Percentiles rank a stretch among this genome's conserved stretches.
These are phyloP conservation scores for Cyberlindnera samutprakarnensis DNA, from an alignment of 805 yeast species.

Conservation along the genomic window DNA sequence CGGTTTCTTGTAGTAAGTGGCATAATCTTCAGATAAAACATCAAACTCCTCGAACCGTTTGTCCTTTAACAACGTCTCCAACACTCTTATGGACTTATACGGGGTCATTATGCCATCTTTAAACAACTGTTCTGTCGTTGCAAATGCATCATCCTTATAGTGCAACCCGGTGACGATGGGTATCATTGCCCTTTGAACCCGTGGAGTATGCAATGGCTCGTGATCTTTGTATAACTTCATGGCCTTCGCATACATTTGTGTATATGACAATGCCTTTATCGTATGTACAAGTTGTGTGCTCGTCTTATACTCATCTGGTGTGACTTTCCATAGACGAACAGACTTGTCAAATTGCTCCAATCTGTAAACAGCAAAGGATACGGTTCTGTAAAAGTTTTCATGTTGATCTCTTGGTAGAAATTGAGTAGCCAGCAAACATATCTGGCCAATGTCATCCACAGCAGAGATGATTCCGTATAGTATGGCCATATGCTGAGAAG, in stretches of 20 bases:
- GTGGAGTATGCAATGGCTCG: slow-evolving; percentile 1
- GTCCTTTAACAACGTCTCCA: background rate
- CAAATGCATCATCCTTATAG: slow-evolving; percentile 3
- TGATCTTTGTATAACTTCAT: slow-evolving; percentile 1
- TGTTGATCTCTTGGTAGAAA: background rate
- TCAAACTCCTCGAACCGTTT: slow-evolving; percentile 7
- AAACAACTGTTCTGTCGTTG: slow-evolving; percentile 1
- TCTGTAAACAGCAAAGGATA: slow-evolving; percentile 10
- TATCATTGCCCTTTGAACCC: slow-evolving; percentile 5
- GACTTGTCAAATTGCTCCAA: slow-evolving; percentile 1
- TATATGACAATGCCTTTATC: slow-evolving; percentile 7
- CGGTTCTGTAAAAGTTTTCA: background rate
- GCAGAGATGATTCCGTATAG: slow-evolving; percentile 3
- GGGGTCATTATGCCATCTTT: slow-evolving; percentile 1
- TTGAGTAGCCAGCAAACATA: background rate
- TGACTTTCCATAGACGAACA: slow-evolving; percentile 5
- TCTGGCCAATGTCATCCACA: no score
- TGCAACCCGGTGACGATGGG: slow-evolving; percentile 5
- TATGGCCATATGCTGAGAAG: slow-evolving; percentile 1
- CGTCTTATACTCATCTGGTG: background rate
- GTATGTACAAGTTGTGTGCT: slow-evolving; percentile 3
- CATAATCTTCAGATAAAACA: slow-evolving; percentile 1
- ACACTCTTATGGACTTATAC: slow-evolving; percentile 1
- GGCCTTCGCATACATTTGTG: slow-evolving; percentile 4
- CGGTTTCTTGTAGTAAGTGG: background rate